Percentiles rank a stretch among this genome's conserved stretches.
phyloP scores from a whole-genome alignment of 306 rosid genomes.

The Acacia crassicarpa region DNA sequence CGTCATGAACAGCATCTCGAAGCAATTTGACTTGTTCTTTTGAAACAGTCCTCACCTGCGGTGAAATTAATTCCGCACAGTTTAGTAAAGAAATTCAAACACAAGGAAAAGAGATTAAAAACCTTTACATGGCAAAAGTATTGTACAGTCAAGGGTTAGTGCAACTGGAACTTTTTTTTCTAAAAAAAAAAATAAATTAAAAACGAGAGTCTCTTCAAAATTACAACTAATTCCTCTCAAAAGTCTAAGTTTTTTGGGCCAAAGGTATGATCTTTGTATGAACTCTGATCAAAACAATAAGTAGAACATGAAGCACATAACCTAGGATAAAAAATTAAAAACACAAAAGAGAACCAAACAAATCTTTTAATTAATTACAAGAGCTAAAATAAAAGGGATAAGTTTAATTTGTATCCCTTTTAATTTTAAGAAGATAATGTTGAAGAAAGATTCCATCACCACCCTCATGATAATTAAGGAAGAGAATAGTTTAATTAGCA shows the following conservation, averaged over 20 bases:
- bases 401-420: too few species aligned
- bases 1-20: conserved; percentile 73
- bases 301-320: too few species aligned
- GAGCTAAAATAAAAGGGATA: background rate
- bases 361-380: background rate
- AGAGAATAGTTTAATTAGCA: too few species aligned
- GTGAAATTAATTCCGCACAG: background rate
- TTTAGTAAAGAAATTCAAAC: background rate
- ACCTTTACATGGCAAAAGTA: background rate
- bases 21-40: conserved; percentile 52
- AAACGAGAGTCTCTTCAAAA: background rate
- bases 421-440: too few species aligned
- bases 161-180: too few species aligned
- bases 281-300: too few species aligned
- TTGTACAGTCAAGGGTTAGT: background rate
- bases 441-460: too few species aligned
- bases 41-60: conserved; percentile 54
- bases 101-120: background rate
- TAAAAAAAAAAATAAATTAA: too few species aligned
- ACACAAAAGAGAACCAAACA: background rate
- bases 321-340: background rate
- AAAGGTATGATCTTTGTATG: background rate
- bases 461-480: too few species aligned
- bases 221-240: background rate
- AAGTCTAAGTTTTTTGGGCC: too few species aligned